phyloP scores from a whole-genome alignment of 306 rosid genomes.

The Citrullus colocynthis region DNA sequence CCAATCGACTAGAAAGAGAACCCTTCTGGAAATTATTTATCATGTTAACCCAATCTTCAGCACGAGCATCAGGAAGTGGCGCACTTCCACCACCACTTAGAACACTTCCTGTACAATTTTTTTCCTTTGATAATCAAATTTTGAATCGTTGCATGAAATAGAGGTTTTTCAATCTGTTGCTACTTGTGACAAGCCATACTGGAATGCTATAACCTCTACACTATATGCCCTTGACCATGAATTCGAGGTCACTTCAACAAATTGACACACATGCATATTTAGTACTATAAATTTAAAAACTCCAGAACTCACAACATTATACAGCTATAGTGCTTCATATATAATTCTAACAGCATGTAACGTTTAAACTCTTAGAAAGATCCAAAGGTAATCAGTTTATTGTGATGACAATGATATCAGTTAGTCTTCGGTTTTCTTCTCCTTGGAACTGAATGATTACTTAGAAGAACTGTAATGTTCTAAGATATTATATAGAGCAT shows the following conservation, averaged over 20 bases:
- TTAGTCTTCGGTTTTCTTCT: not conserved
- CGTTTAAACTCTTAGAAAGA: not conserved
- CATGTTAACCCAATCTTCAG: conserved; percentile 88
- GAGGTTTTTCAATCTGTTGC: not conserved
- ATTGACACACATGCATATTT: not conserved
- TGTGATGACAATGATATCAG: not conserved
- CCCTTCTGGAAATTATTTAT: conserved; percentile 77
- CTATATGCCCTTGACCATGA: not conserved
- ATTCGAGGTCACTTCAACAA: not conserved
- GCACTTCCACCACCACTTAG: conserved; percentile 94
- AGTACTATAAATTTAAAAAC: not conserved
- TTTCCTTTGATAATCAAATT: not conserved
- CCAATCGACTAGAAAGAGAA: conserved; percentile 63
- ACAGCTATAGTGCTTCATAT: not conserved
- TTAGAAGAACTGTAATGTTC: not conserved
- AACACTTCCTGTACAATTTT: conserved; percentile 60
- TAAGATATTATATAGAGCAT: not conserved
- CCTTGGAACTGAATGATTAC: not conserved
- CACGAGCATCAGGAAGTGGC: conserved; percentile 80
- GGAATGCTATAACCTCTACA: not conserved
- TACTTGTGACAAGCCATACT: not conserved
- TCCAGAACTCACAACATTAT: not conserved
- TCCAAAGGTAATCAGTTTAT: not conserved
- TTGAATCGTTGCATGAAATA: not conserved
- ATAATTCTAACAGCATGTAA: not conserved